Evolutionary conservation across 495 filamentous ascomycete species (phyloP), one percentile per base, ranked within the genome.

Genomic region (Recurvomyces mirabilis): DNA sequence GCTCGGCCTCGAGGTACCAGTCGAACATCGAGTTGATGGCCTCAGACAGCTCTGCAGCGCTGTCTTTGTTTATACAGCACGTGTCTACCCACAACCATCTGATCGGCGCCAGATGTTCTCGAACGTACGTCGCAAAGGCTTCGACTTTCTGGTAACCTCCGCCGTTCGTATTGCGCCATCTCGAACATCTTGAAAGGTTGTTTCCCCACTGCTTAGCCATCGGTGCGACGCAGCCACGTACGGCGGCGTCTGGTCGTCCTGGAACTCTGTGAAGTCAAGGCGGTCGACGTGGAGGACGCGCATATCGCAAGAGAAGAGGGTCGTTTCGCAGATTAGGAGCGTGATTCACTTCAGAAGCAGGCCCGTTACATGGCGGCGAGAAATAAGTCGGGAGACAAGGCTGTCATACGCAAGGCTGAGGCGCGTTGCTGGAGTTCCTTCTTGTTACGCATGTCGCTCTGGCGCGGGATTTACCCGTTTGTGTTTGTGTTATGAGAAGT

Each of bases 11-110:
- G 21, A 25, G 25, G 19, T 54, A 54, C 47, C 41, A 54, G 0
- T 17, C 17, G 37, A 51, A 54, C 49, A 54, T 54, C 5, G 47
- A 51, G n/a, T n/a, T n/a, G n/a, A n/a, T n/a, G n/a, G n/a, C n/a
- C n/a, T n/a, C n/a, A n/a, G n/a, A n/a, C n/a, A n/a, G n/a, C n/a
- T n/a, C n/a, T n/a, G n/a, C n/a, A n/a, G n/a, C n/a, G n/a, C n/a
- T n/a, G n/a, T n/a, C n/a, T n/a, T n/a, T n/a, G n/a, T n/a, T n/a
- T n/a, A n/a, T n/a, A n/a, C n/a, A n/a, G n/a, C n/a, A n/a, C n/a
- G 53, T 53, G 26, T 56, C 53, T 10, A 54, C 39, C 53, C 51
- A 57, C 38, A 38, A 30, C 38, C 38, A 49, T 24, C 26, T 15
- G 18, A 49, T 17, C 4, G 18, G 33, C 4, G 32, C 2, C 14